Conservation (phyloP, 2,329 filamentous ascomycete species). For the Aureobasidium musti region DNA sequence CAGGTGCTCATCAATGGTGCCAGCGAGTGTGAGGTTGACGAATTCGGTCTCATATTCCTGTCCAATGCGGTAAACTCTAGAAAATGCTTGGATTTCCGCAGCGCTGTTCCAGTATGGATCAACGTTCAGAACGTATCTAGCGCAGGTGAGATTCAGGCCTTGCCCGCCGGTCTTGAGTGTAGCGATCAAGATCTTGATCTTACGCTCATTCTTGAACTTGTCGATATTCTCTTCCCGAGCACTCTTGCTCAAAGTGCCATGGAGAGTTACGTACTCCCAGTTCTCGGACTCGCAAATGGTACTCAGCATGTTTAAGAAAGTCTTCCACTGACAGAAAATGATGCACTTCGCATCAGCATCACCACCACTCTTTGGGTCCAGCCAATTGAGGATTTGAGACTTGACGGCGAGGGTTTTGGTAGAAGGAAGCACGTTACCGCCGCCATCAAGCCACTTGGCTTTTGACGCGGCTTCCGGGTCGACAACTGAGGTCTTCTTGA, state of each 20-base stretch:
- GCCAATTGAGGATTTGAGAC: conserved; percentile 50
- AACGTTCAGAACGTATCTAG: conserved; percentile 52
- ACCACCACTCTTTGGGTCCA: conserved; percentile 33
- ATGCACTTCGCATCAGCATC: conserved; percentile 58
- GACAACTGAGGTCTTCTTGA: conserved; percentile 31
- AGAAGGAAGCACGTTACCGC: conserved; percentile 46
- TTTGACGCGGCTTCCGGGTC: conserved; percentile 36
- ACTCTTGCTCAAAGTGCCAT: conserved; percentile 51
- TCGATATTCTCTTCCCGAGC: conserved; percentile 51
- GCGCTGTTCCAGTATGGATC: conserved; percentile 55
- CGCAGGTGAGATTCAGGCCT: conserved; percentile 62
- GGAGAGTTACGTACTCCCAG: conserved; percentile 54
- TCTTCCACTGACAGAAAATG: conserved; percentile 61
- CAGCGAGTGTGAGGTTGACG: conserved; percentile 57
- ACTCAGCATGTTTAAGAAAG: conserved; percentile 55
- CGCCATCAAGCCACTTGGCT: conserved; percentile 44
- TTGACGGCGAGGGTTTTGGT: conserved; percentile 52
- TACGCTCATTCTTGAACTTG: conserved; percentile 47
- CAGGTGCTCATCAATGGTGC: conserved; percentile 62
- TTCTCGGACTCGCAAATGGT: conserved; percentile 53
- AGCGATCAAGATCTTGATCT: conserved; percentile 55
- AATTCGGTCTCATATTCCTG: conserved; percentile 63
- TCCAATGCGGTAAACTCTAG: conserved; percentile 65
- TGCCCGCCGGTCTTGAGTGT: conserved; percentile 60
- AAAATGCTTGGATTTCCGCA: conserved; percentile 50